These are phyloP conservation scores for Botryotinia calthae DNA, from an alignment of 2,329 filamentous ascomycete species.

Conservation along the genomic window DNA sequence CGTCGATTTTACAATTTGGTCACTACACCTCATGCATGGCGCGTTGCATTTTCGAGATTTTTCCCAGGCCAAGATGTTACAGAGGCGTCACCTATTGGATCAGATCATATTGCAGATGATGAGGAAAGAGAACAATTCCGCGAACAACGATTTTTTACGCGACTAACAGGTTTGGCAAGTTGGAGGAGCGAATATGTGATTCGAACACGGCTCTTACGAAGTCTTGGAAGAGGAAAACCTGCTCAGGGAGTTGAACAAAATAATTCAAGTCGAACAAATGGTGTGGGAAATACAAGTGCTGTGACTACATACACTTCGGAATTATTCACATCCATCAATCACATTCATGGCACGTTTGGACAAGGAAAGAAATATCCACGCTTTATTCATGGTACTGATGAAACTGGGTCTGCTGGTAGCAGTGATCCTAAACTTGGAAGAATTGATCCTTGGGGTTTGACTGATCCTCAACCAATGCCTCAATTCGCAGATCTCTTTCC, in stretches of 20 bases:
- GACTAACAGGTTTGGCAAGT: conserved; percentile 79
- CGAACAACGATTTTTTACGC: conserved; percentile 75
- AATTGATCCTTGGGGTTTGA: conserved; percentile 77
- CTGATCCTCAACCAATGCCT: conserved; percentile 69
- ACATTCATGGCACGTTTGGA: conserved; percentile 75
- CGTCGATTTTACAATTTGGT: conserved; percentile 83
- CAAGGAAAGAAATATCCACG: conserved; percentile 70
- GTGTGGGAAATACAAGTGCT: conserved; percentile 60
- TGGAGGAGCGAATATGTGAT: conserved; percentile 96
- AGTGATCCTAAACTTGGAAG: conserved; percentile 78
- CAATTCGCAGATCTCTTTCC: conserved; percentile 78
- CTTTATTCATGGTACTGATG: conserved; percentile 79
- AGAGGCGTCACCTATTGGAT: conserved; percentile 24
- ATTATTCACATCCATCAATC: conserved; percentile 73
- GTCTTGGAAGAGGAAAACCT: conserved; percentile 78
- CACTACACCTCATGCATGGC: conserved; percentile 90
- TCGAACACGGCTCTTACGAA: conserved; percentile 78
- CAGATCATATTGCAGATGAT: conserved; percentile 39
- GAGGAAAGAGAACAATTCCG: conserved; percentile 55
- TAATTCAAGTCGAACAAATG: conserved; percentile 47
- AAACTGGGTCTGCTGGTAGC: conserved; percentile 72
- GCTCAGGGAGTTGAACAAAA: conserved; percentile 54
- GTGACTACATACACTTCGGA: conserved; percentile 85
- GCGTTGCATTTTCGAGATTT: conserved; percentile 84
- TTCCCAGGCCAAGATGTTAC: conserved; percentile 74